Base-by-base conservation (phyloP, 1,284 basidiomycete genomes). In the Omphalotus olearius region DNA sequence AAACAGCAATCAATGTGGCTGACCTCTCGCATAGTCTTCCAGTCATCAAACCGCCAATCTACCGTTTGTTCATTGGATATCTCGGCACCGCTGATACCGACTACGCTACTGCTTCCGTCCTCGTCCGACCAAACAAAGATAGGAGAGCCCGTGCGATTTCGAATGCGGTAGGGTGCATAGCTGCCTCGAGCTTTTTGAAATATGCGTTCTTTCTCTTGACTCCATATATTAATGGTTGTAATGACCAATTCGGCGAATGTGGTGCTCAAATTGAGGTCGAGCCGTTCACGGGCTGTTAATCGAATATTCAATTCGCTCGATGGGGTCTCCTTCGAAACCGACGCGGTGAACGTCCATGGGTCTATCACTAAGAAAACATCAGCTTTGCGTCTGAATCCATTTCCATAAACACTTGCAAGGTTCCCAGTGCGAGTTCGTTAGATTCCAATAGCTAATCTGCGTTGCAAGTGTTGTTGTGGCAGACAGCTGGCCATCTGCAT, bases 391-490 rank as follows among this genome's bases (percentile, higher is more conserved):
- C 50, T 33, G 6, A 33, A 58, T 33, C 52, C 44, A 17, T 18
- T 6, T 7, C 28, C 42, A 40, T 43, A 49, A 36, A 39, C 9
- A 69, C 82, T 57, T 62, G 88, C 85, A 71, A n/a, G 98, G 97
- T 69, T 99, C 97, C 93, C 97, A 99, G 64, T 99, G 94, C 44
- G 97, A 99, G 64, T 98, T 96, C 25, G 90, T 88, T 50, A 99
- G 71, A 69, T 99, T 99, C 91, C 93, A 99, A 66, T 97, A 99
- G 59, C 88, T 93, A 65, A 98, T 88, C 50, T 88, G 84, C 2
- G 84, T 85, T 16, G 85, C 85, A 58, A 97, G 73, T 0, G 88
- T 86, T 0, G 87, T 91, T 3, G 83, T 85, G 7, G 91, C 86
- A 64, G 88, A 86, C 44, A 97, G 70, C 92, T 96, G 57, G 28